phyloP scores from a whole-genome alignment of 352 stramenopile species.

The Pythium scleroteichum region DNA sequence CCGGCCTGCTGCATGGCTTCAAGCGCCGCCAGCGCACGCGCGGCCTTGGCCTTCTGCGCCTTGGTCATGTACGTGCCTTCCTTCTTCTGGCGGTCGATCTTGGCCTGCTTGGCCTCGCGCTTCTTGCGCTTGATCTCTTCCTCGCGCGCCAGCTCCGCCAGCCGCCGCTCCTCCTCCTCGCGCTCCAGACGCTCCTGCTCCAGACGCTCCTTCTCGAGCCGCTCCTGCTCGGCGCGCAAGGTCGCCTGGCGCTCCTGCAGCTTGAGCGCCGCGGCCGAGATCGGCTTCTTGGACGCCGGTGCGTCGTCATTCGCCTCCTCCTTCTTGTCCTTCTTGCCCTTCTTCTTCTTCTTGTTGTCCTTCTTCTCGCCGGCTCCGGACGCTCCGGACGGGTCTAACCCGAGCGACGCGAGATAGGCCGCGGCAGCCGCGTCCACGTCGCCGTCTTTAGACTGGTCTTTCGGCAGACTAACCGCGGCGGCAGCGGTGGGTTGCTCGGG shows the following conservation, averaged over 20 bases:
- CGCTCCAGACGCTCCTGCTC: constrained; percentile 65
- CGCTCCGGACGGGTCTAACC: constrained; percentile 47
- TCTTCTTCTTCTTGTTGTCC: constrained; percentile 87
- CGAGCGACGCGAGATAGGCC: constrained; percentile 75
- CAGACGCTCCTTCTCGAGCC: constrained; percentile 50
- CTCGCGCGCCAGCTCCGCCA: constrained; percentile 44
- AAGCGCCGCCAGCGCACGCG: constrained; percentile 84
- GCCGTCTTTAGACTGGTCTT: constrained; percentile 20
- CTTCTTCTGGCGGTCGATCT: constrained; percentile 94
- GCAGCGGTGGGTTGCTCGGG: constrained; percentile 32
- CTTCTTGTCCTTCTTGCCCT: constrained; percentile 62
- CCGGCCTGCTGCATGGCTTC: constrained; percentile 93
- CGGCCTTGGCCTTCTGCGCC: constrained; percentile 94
- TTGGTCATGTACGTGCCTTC: constrained; percentile 99
- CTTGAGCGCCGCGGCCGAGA: constrained; percentile 69
- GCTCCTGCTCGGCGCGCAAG: constrained; percentile 75
- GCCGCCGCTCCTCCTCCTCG: constrained; percentile 64
- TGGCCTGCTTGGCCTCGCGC: constrained; percentile 81
- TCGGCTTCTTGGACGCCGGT: constrained; percentile 56
- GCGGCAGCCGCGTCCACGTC: constrained; percentile 71
- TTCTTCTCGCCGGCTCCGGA: constrained; percentile 80
- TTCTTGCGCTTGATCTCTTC: constrained; percentile 80
- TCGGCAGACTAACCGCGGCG: constrained; percentile 9
- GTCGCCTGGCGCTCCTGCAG: constrained; percentile 74
- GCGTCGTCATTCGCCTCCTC: constrained; percentile 18